Evolutionary conservation across 2,329 filamentous ascomycete species (phyloP), one percentile per base, ranked within the genome.

Genomic region (Trichoderma sp.): DNA sequence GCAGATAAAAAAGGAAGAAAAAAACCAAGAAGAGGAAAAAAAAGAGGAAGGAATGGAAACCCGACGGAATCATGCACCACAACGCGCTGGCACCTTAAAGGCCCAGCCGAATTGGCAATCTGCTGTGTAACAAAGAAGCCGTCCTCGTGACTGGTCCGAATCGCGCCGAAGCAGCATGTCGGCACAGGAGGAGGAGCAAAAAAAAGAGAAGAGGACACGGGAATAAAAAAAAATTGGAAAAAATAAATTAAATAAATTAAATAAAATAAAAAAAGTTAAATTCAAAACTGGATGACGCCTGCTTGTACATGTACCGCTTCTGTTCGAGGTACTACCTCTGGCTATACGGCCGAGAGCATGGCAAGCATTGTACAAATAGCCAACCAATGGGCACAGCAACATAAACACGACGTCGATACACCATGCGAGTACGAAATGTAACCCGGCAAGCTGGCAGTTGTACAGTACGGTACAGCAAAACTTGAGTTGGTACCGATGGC

Each of bases 91-190:
- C 60, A 65, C 52, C 37, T 57, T 65, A 57, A 57, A 65, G 35
- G 63, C 52, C 50, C 39, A 45, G 63, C 63, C 52, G 15, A 10
- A 45, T 13, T 32, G 12, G 52, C 52, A 56, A 15, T 35, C 48
- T 65, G 63, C 63, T 65, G 63, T 65, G 63, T 65, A 65, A 65
- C 63, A 48, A 48, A n/a, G 27, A 65, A 19, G 6, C 50, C 15
- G 35, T 52, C 17, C 61, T 29, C 61, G 61, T 65, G 63, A 65
- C 52, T 65, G 50, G 63, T 48, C 63, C 15, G 13, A 48, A 57
- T 39, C 22, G 34, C 63, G 37, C 52, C 50, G 32, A n/a, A 35
- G 32, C 52, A 53, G n/a, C 10, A 64, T 52, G 37, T 25, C 27
- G 63, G 63, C 25, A 54, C 39, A 25, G n/a, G n/a, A 22, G 22